phyloP scores from a whole-genome alignment of 257 asterid genomes.

The Solanum chaucha region DNA sequence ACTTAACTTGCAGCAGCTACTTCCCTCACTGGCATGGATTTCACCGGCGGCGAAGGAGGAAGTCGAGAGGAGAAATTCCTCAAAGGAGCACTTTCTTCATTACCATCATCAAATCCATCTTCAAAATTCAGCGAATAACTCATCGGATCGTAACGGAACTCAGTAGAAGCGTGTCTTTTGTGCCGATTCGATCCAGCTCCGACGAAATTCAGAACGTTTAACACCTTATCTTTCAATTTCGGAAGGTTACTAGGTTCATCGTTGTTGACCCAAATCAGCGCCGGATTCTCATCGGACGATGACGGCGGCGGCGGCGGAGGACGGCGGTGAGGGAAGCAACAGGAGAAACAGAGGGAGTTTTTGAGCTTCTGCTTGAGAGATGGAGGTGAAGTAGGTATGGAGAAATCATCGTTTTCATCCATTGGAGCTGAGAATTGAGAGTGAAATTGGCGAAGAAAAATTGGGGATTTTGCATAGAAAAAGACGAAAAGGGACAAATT shows the following conservation, averaged over 20 bases:
- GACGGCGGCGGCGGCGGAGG: constrained; percentile 20
- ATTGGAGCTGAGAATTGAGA: constrained; percentile 1
- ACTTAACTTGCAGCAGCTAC: not conserved
- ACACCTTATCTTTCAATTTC: constrained; percentile 43
- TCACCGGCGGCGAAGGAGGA: constrained; percentile 34
- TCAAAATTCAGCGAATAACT: constrained; percentile 71
- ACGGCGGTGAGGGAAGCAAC: constrained; percentile 40
- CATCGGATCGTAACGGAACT: constrained; percentile 63
- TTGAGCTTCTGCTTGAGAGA: constrained; percentile 36
- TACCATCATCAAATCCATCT: constrained; percentile 36
- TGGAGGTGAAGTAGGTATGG: not conserved
- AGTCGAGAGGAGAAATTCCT: constrained; percentile 46
- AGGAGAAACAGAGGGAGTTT: constrained; percentile 35
- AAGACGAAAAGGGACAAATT: not conserved
- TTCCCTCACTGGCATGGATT: not conserved
- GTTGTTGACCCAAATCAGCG: constrained; percentile 28
- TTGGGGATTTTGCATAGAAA: not conserved
- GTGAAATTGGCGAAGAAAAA: not conserved
- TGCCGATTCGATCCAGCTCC: constrained; percentile 15
- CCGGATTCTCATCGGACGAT: constrained; percentile 34
- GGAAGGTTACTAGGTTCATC: constrained; percentile 8
- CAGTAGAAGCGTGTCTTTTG: constrained; percentile 34
- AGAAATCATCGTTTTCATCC: constrained; percentile 17
- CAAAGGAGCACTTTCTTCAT: constrained; percentile 21
- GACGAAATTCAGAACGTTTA: constrained; percentile 21